Conservation (phyloP, 352 stramenopile species). For the Globisporangium megalacanthum region DNA sequence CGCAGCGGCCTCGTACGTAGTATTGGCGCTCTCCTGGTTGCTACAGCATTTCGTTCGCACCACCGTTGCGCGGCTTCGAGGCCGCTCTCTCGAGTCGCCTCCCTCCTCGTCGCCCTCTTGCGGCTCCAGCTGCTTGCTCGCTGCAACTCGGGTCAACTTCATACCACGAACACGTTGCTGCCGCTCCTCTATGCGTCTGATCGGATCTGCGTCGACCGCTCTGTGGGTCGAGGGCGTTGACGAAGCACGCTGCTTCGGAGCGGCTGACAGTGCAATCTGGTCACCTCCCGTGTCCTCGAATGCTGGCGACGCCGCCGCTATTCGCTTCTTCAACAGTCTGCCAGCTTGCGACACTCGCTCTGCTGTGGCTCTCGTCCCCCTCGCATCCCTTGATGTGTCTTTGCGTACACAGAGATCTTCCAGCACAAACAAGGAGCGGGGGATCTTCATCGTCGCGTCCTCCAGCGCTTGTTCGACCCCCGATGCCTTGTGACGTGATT, state of each 20-base stretch:
- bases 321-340: no score
- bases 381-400: background rate
- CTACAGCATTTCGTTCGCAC: conserved; percentile 12
- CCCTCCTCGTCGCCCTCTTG: background rate
- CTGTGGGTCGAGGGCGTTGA: background rate
- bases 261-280: background rate
- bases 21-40: conserved; percentile 15
- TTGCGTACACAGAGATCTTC: background rate
- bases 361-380: background rate
- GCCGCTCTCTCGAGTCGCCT: background rate
- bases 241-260: background rate
- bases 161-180: conserved; percentile 24
- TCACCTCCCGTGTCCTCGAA: background rate
- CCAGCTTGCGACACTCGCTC: background rate
- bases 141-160: conserved; percentile 12
- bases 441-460: background rate
- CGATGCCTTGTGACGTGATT: background rate
- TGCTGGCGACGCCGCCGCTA: no score
- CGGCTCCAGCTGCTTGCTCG: background rate
- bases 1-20: background rate
- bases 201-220: background rate
- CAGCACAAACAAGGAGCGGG: background rate
- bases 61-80: background rate
- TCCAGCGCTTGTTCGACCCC: background rate
- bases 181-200: conserved; percentile 31